Evolutionary conservation across 1,284 basidiomycete genomes (phyloP).

Genomic region (Schizopora paradoxa): DNA sequence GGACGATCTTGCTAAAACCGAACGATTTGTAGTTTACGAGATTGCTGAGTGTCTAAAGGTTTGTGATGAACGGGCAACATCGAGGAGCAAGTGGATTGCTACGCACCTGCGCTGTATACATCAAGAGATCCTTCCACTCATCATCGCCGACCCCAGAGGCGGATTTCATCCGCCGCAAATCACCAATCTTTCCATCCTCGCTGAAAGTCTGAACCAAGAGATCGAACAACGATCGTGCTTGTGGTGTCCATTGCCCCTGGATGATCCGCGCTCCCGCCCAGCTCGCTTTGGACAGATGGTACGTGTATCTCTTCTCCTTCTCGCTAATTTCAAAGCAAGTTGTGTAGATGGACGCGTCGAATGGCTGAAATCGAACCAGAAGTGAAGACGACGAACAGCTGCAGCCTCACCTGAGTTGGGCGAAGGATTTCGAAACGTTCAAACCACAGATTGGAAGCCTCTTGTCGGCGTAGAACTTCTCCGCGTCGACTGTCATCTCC

Average conservation of each 20-base stretch:
- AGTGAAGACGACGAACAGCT: too few relatives aligned
- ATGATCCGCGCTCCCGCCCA: constrained; percentile 83
- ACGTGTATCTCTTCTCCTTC: constrained; percentile 72
- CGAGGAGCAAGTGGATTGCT: not conserved
- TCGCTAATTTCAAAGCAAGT: constrained; percentile 36
- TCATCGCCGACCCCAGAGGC: constrained; percentile 47
- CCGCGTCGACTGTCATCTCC: constrained; percentile 2
- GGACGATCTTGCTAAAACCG: constrained; percentile 79
- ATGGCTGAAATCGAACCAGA: too few relatives aligned
- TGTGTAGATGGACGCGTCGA: not conserved
- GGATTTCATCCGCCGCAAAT: constrained; percentile 48
- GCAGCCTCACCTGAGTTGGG: constrained; percentile 16
- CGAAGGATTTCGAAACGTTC: constrained; percentile 13
- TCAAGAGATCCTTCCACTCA: constrained; percentile 65
- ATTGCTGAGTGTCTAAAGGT: constrained; percentile 62
- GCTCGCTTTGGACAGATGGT: constrained; percentile 60
- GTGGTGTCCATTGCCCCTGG: constrained; percentile 74
- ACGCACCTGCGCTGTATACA: constrained; percentile 67
- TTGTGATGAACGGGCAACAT: constrained; percentile 4
- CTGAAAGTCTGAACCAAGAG: constrained; percentile 66
- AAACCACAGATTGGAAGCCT: constrained; percentile 16
- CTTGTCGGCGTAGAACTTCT: constrained; percentile 15
- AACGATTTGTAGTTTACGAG: constrained; percentile 76
- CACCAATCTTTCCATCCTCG: constrained; percentile 48
- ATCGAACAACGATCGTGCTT: constrained; percentile 59